Evolutionary conservation across 352 stramenopile species (phyloP), one percentile per base, ranked within the genome.

Genomic region (Phytophthora quininea): DNA sequence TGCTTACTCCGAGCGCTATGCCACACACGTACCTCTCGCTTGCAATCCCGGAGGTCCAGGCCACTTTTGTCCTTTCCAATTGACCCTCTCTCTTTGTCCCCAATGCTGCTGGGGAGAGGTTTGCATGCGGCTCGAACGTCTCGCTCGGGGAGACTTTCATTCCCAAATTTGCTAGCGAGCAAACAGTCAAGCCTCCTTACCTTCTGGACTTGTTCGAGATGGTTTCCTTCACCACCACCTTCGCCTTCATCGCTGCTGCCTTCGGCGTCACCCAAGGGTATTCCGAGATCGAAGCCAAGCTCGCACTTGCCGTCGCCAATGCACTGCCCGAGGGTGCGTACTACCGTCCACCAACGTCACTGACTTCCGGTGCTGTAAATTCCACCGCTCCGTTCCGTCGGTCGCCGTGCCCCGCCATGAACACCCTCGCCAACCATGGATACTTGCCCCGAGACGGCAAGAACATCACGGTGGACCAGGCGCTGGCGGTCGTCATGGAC

Each of bases 391-490:
- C 55, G 11, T 82, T 70, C 57, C 38, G 54, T 10, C 74, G 74
- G 2, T 79, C 70, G 32, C 78, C 75, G 30, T 87, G 78, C 33
- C 78, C 78, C 6, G 72, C 67, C 12, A 47, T 87, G 46, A 87
- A 87, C 52, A 59, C 77, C n/a, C 64, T 84, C 6, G 74, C 77
- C 14, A 86, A 86, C 64, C 75, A 86, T 55, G 75, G 75, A 11
- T 58, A 72, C 35, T 27, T 87, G 33, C 73, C 75, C 14, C 71
- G 77, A 24, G 66, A 67, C 42, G 74, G 74, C 12, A 71, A 65
- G 30, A 75, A 77, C 53, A 49, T 79, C 29, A 75, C 67, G 7
- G 40, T 49, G 38, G 38, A 48, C n/a, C 27, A 37, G 9, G 49
- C 61, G 12, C 30, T 82, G 4, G 32, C 72, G 0, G 70, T 61